These are phyloP conservation scores for Fusarium secorum DNA, from an alignment of 2,329 filamentous ascomycete genomes.

Conservation along the genomic window DNA sequence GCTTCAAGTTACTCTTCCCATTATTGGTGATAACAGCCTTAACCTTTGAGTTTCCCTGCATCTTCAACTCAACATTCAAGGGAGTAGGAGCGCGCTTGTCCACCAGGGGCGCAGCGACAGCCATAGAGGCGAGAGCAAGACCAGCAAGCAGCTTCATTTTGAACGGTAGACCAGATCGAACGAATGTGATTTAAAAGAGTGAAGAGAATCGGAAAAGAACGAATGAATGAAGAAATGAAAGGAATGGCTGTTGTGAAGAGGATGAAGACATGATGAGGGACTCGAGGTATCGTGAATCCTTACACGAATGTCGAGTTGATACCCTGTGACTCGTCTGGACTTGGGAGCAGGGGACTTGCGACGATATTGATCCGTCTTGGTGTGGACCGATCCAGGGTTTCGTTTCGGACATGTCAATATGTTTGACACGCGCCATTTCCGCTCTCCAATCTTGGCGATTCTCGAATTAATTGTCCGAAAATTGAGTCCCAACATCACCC, in stretches of 20 bases:
- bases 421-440: conserved; percentile 12
- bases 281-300: conserved; percentile 16
- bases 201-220: conserved; percentile 6
- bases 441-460: background rate
- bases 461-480: background rate
- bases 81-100: conserved; percentile 49
- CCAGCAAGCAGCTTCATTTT: conserved; percentile 42
- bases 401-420: conserved; percentile 19
- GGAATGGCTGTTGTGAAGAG: conserved; percentile 1
- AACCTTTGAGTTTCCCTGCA: conserved; percentile 60
- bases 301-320: conserved; percentile 14
- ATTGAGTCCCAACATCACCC: background rate
- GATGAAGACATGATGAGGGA: background rate
- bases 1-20: conserved; percentile 56
- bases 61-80: conserved; percentile 56
- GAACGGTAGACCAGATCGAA: conserved; percentile 27
- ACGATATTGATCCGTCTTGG: conserved; percentile 3
- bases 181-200: background rate
- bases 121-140: conserved; percentile 40
- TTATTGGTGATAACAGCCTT: conserved; percentile 63
- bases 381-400: conserved; percentile 17
- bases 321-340: conserved; percentile 7
- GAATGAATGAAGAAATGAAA: conserved; percentile 14
- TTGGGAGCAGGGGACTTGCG: conserved; percentile 6
- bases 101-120: conserved; percentile 36